phyloP scores from a whole-genome alignment of 345 rosid species.

The Turnera subulata region DNA sequence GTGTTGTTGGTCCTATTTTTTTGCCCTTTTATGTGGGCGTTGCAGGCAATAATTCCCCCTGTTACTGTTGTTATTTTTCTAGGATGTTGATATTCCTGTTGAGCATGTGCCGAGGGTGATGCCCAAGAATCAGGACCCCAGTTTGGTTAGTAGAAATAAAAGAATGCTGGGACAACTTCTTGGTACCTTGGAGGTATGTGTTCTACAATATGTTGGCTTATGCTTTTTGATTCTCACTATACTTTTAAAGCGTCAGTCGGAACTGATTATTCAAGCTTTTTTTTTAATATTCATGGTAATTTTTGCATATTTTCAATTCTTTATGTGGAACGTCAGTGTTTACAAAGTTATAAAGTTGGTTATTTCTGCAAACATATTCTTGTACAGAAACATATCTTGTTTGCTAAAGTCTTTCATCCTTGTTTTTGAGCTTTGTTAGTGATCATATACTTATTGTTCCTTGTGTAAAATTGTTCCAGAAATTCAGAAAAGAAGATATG shows the following conservation, averaged over 20 bases:
- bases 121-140: slow-evolving; percentile 93
- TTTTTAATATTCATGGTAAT: background rate
- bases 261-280: background rate
- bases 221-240: background rate
- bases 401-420: too few relatives aligned
- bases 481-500: slow-evolving; percentile 89
- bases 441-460: background rate
- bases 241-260: background rate
- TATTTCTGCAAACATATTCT: background rate
- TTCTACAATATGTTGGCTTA: slow-evolving; percentile 3
- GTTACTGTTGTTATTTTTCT: slow-evolving; percentile 11
- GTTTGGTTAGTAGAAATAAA: slow-evolving; percentile 80
- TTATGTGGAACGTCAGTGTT: too few relatives aligned
- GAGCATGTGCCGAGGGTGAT: slow-evolving; percentile 84
- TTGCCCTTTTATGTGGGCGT: too few relatives aligned
- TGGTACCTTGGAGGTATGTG: slow-evolving; percentile 92
- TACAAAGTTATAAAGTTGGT: background rate
- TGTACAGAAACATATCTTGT: too few relatives aligned
- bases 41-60: too few relatives aligned
- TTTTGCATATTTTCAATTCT: background rate
- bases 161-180: slow-evolving; percentile 94
- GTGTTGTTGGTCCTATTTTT: too few relatives aligned
- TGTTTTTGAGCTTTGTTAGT: background rate
- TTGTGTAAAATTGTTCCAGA: slow-evolving; percentile 41
- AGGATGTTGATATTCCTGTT: slow-evolving; percentile 50